Evolutionary conservation across 176 grass and related monocot genomes (phyloP).

Genomic region (Guadua angustifolia): DNA sequence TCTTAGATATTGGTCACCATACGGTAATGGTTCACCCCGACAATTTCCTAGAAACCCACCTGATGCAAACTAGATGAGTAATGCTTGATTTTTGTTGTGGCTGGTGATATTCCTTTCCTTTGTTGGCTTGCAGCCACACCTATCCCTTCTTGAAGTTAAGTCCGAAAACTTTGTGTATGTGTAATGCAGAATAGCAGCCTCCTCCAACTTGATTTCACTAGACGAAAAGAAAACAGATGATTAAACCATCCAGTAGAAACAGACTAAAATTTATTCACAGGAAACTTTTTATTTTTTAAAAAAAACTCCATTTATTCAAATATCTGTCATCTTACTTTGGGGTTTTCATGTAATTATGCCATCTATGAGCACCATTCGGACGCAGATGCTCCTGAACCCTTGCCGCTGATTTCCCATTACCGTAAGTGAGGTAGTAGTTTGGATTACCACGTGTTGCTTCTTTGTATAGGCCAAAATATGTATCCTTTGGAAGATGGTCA

Average conservation of each 20-base stretch:
- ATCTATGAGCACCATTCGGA: constrained; percentile 97
- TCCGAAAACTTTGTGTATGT: constrained; percentile 94
- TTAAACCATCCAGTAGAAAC: constrained; percentile 13
- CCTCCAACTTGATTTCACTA: constrained; percentile 96
- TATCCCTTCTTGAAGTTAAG: constrained; percentile 88
- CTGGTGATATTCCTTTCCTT: no score
- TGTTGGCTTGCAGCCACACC: constrained; percentile 96
- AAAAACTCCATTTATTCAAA: not conserved
- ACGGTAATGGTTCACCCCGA: no score
- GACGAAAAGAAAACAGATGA: constrained; percentile 33
- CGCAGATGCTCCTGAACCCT: constrained; percentile 88
- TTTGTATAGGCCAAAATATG: constrained; percentile 99
- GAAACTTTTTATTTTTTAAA: not conserved
- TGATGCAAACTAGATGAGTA: no score
- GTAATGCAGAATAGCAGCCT: constrained; percentile 97
- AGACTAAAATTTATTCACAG: not conserved
- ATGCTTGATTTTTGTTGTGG: no score
- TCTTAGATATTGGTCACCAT: no score
- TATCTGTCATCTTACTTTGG: constrained; percentile 69
- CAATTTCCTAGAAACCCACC: constrained; percentile 18
- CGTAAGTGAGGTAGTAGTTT: constrained; percentile 97
- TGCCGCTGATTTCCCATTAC: constrained; percentile 98
- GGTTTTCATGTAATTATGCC: constrained; percentile 98
- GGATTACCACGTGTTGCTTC: constrained; percentile 97
- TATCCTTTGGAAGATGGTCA: constrained; percentile 99